These are phyloP conservation scores for Phytophthora cactorum DNA, from an alignment of 352 stramenopile genomes.

Conservation along the genomic window DNA sequence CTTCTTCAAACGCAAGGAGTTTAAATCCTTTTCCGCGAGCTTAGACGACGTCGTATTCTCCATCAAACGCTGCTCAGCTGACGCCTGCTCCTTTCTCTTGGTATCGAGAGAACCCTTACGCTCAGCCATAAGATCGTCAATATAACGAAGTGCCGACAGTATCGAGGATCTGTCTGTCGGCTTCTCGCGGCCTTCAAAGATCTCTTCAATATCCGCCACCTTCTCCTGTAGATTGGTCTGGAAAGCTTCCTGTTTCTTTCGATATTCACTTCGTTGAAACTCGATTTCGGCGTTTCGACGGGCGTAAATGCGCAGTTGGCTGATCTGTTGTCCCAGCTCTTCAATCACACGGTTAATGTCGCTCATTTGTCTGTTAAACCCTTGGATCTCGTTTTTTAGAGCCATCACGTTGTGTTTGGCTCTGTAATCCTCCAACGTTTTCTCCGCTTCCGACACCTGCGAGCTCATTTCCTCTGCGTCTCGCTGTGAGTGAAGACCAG, in stretches of 20 bases:
- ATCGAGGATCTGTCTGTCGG: constrained; percentile 44
- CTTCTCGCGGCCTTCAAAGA: constrained; percentile 33
- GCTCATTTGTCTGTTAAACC: constrained; percentile 48
- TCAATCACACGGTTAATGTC: constrained; percentile 51
- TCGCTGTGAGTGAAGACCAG: constrained; percentile 48
- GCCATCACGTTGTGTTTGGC: constrained; percentile 42
- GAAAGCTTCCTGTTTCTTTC: constrained; percentile 53
- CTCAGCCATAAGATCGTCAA: constrained; percentile 37
- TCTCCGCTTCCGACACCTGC: constrained; percentile 54
- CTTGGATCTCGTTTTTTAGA: constrained; percentile 57
- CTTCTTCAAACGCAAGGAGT: constrained; percentile 47
- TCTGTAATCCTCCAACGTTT: constrained; percentile 50
- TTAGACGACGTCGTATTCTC: constrained; percentile 63
- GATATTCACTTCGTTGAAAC: constrained; percentile 50
- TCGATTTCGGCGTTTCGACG: constrained; percentile 57
- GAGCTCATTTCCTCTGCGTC: constrained; percentile 57
- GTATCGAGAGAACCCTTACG: constrained; percentile 27
- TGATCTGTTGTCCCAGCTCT: constrained; percentile 59
- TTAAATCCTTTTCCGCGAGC: constrained; percentile 51
- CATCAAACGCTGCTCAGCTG: constrained; percentile 51
- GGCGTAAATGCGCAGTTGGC: constrained; percentile 56
- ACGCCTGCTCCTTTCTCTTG: constrained; percentile 37
- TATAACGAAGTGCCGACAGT: constrained; percentile 13
- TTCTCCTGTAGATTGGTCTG: constrained; percentile 53
- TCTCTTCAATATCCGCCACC: constrained; percentile 45